Conservation (phyloP, 2,329 filamentous ascomycete species). For the Akanthomyces uredinophilus region DNA sequence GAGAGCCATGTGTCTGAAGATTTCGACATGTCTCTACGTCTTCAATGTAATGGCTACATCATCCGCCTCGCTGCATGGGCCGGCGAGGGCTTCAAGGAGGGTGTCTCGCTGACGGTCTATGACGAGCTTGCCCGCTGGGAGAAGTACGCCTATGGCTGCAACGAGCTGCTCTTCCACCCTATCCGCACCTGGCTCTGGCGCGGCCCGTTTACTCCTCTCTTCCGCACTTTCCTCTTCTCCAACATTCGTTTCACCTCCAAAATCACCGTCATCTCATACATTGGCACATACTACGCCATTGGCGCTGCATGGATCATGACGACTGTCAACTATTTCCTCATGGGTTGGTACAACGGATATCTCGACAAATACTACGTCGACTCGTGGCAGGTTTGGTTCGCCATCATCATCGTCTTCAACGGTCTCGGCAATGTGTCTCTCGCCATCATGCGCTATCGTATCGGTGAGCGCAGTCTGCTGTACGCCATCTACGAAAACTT, state of each 20-base stretch:
- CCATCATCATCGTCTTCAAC: slow-evolving; percentile 61
- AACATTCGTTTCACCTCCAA: slow-evolving; percentile 62
- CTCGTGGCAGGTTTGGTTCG: slow-evolving; percentile 59
- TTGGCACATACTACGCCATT: slow-evolving; percentile 68
- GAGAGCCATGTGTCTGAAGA: slow-evolving; percentile 73
- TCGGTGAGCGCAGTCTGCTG: slow-evolving; percentile 48
- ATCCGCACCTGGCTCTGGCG: slow-evolving; percentile 55
- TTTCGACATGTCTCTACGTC: slow-evolving; percentile 68
- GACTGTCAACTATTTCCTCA: slow-evolving; percentile 63
- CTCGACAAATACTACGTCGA: slow-evolving; percentile 64
- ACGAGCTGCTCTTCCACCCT: slow-evolving; percentile 66
- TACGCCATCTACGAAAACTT: slow-evolving; percentile 40
- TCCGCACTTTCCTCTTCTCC: slow-evolving; percentile 54
- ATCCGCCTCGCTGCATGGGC: slow-evolving; percentile 66
- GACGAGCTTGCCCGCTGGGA: slow-evolving; percentile 69
- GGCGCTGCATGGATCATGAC: slow-evolving; percentile 63
- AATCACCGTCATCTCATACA: slow-evolving; percentile 65
- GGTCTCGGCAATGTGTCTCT: slow-evolving; percentile 55
- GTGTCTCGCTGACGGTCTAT: slow-evolving; percentile 67
- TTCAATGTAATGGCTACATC: slow-evolving; percentile 63
- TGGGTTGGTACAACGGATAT: slow-evolving; percentile 65
- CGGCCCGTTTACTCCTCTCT: slow-evolving; percentile 62
- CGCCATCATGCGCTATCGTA: slow-evolving; percentile 58
- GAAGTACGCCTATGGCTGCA: slow-evolving; percentile 68
- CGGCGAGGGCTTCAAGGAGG: slow-evolving; percentile 66